phyloP scores from a whole-genome alignment of 2,329 filamentous ascomycete genomes.

The Sphaerulina musiva region DNA sequence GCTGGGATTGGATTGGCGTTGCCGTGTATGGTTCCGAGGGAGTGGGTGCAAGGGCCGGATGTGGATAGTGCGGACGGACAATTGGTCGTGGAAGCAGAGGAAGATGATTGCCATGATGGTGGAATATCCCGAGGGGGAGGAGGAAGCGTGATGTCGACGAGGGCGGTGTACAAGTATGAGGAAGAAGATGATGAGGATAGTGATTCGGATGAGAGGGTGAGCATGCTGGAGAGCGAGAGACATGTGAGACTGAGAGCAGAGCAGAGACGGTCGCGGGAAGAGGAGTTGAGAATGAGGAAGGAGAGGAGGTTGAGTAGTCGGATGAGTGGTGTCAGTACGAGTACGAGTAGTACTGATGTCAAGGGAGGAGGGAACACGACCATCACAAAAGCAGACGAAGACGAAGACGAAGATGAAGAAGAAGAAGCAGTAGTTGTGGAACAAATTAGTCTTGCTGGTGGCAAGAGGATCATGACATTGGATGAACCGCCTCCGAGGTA shows the following conservation, averaged over 20 bases:
- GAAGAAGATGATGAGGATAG: conserved; percentile 2
- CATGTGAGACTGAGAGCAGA: conserved; percentile 26
- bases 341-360: neutral
- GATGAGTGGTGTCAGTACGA: conserved; percentile 10
- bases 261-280: conserved; percentile 26
- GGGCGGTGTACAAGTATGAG: conserved; percentile 1
- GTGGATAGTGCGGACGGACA: conserved; percentile 66
- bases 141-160: too few relatives aligned
- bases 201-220: conserved; percentile 4
- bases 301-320: conserved; percentile 1
- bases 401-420: conserved; percentile 1
- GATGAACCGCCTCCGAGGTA: conserved; percentile 27
- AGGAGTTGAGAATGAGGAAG: conserved; percentile 1
- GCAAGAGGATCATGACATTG: conserved; percentile 21
- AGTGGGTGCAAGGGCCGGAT: conserved; percentile 76
- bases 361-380: neutral
- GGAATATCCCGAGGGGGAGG: too few relatives aligned
- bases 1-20: conserved; percentile 75
- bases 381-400: neutral
- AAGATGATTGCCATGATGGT: conserved; percentile 42
- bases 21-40: conserved; percentile 73
- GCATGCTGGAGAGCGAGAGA: conserved; percentile 20
- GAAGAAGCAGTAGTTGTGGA: conserved; percentile 11
- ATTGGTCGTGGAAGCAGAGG: conserved; percentile 41
- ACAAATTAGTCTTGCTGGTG: conserved; percentile 20